Evolutionary conservation across 148 eudicot genomes (phyloP).

Genomic region (Rhododendron mucronatum): DNA sequence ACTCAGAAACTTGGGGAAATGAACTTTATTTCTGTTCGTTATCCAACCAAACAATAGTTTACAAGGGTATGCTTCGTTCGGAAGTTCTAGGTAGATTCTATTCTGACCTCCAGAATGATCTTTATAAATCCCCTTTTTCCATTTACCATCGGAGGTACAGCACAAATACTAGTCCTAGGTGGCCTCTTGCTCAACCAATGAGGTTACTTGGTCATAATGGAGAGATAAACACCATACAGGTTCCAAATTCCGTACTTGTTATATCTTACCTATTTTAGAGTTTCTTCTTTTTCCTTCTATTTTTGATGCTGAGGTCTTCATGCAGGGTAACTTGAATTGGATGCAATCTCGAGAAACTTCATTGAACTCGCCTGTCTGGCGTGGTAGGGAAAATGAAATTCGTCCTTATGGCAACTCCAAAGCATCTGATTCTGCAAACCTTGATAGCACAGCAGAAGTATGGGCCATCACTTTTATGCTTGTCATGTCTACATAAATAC

Average conservation of each 20-base stretch:
- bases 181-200: constrained; percentile 99
- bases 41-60: constrained; percentile 91
- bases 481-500: neutral
- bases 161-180: constrained; percentile 96
- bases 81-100: constrained; percentile 92
- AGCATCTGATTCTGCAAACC: constrained; percentile 98
- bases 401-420: constrained; percentile 93
- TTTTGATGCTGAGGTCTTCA: constrained; percentile 16
- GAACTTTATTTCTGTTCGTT: constrained; percentile 95
- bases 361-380: constrained; percentile 91
- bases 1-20: constrained; percentile 71
- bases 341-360: constrained; percentile 95
- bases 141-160: constrained; percentile 98
- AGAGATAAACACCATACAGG: constrained; percentile 99
- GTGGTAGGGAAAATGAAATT: constrained; percentile 92
- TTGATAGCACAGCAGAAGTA: constrained; percentile 98
- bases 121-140: constrained; percentile 81
- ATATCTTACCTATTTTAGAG: neutral
- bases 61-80: constrained; percentile 98
- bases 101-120: constrained; percentile 69
- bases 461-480: constrained; percentile 12
- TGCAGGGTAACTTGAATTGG: constrained; percentile 98
- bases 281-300: neutral
- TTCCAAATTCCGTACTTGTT: constrained; percentile 25
- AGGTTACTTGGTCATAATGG: constrained; percentile 99